Conservation (phyloP, 129 eudicot genomes). For the Chrysanthemum lavandulifolium region DNA sequence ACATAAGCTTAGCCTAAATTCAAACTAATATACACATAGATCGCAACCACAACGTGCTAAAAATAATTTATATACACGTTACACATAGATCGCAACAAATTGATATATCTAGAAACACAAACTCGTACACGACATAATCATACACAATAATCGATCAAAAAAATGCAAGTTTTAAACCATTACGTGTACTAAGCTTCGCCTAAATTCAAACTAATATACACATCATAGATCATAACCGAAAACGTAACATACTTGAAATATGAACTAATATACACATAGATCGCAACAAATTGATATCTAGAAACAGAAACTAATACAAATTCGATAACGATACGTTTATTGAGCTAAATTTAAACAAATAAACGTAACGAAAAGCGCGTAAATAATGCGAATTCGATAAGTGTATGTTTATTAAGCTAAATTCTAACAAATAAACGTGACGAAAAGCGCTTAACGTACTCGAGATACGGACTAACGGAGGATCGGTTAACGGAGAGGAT, state of each 20-base stretch:
- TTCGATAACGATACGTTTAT: too few species aligned
- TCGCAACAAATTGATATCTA: too few species aligned
- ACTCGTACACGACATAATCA: neutral
- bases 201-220: slow-evolving; percentile 1
- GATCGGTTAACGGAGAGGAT: slow-evolving; percentile 34
- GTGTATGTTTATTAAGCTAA: neutral
- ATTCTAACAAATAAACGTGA: neutral
- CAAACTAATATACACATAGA: neutral
- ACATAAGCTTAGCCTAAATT: neutral
- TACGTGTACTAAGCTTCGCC: neutral
- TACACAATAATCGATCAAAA: neutral
- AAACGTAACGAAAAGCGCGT: too few species aligned
- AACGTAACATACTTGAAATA: too few species aligned
- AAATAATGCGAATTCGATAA: too few species aligned
- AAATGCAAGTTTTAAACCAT: slow-evolving; percentile 5
- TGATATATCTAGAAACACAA: slow-evolving; percentile 12
- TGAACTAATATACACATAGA: too few species aligned
- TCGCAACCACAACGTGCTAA: too few species aligned
- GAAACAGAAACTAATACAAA: too few species aligned
- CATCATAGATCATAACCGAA: neutral
- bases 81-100: neutral
- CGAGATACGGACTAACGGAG: slow-evolving; percentile 55
- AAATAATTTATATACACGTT: too few species aligned
- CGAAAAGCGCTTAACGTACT: slow-evolving; percentile 29
- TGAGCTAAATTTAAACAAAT: too few species aligned